A percentile compares a stretch with the other conserved stretches of the same genome.
Evolutionary conservation across 106 monocot species (phyloP).

Genomic region (Agapanthus africanus): DNA sequence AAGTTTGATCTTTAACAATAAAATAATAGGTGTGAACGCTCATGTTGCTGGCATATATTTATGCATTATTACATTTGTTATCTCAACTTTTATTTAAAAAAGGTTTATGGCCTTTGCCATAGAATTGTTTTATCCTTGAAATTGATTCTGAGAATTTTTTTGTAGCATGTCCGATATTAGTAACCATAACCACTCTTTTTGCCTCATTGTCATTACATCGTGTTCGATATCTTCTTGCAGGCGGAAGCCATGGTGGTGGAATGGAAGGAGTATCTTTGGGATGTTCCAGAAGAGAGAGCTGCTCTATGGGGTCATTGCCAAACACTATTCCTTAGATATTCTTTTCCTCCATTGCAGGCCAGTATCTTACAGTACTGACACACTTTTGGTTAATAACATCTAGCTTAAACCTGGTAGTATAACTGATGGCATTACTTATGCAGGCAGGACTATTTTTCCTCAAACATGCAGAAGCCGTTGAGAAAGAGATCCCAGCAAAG

Average conservation of each 20-base stretch:
- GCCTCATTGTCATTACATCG: neutral
- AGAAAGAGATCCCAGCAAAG: slow-evolving; percentile 75
- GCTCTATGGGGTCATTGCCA: slow-evolving; percentile 94
- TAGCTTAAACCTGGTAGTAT: too few species aligned
- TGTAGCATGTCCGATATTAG: neutral
- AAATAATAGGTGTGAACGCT: neutral
- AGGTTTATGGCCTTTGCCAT: neutral
- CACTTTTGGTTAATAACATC: too few species aligned
- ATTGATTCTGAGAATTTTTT: neutral
- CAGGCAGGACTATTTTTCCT: slow-evolving; percentile 96
- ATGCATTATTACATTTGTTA: neutral
- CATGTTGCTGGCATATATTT: neutral
- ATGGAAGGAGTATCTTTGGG: slow-evolving; percentile 98
- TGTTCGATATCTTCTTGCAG: slow-evolving; percentile 25
- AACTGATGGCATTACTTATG: neutral
- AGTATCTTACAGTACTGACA: neutral
- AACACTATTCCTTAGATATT: slow-evolving; percentile 67
- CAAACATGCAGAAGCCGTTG: slow-evolving; percentile 73
- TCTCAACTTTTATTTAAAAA: slow-evolving; percentile 11
- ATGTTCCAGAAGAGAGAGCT: slow-evolving; percentile 87
- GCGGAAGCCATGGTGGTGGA: slow-evolving; percentile 92
- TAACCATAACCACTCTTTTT: neutral
- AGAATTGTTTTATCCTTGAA: neutral
- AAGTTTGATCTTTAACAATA: neutral
- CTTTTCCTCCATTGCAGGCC: slow-evolving; percentile 86